A percentile compares a stretch with the other conserved stretches of the same genome.
Conservation (phyloP, 2,329 filamentous ascomycete species). For the Sporothrix pallida region DNA sequence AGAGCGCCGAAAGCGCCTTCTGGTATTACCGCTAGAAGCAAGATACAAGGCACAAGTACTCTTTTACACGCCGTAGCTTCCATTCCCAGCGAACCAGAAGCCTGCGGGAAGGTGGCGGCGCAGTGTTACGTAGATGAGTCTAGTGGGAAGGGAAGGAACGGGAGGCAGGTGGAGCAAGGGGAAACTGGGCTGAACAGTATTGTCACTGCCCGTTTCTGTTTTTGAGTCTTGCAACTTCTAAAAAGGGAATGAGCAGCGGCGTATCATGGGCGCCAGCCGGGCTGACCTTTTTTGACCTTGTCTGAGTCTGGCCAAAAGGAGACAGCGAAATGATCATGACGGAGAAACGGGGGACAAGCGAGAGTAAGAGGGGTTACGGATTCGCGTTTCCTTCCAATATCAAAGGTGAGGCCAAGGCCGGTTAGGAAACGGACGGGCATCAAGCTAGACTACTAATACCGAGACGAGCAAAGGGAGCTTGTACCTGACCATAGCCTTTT, state of each 20-base stretch:
- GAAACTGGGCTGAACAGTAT: background rate
- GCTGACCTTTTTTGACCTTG: background rate
- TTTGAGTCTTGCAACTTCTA: background rate
- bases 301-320: conserved; percentile 15
- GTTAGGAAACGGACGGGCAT: background rate
- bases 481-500: conserved; percentile 13
- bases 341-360: background rate
- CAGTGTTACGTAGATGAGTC: conserved; percentile 33
- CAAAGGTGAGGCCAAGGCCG: background rate
- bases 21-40: too few relatives aligned
- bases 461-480: background rate
- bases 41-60: too few relatives aligned
- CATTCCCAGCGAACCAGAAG: conserved; percentile 1
- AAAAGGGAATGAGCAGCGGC: conserved; percentile 12
- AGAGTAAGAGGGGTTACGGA: background rate
- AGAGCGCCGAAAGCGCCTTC: background rate
- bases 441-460: conserved; percentile 11
- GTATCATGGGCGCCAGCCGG: background rate
- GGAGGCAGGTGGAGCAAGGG: conserved; percentile 25
- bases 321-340: background rate
- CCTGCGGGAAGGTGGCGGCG: conserved; percentile 29
- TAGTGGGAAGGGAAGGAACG: conserved; percentile 24
- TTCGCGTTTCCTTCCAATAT: conserved; percentile 2
- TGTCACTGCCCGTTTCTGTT: background rate
- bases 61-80: conserved; percentile 11